phyloP scores from a whole-genome alignment of 768 basidiomycete species.

The Boletus insuetus region DNA sequence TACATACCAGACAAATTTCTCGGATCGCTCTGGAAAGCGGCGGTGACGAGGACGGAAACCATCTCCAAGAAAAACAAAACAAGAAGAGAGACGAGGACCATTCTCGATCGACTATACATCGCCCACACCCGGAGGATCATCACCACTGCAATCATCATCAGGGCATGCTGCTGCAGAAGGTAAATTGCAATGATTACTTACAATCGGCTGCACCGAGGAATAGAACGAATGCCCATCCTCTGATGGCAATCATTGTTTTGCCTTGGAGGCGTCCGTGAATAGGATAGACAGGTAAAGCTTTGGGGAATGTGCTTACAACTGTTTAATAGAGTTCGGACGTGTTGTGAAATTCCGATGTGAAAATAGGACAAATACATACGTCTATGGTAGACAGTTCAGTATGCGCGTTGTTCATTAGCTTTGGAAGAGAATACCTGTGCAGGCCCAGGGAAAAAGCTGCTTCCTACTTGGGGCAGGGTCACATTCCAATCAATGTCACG shows the following conservation, averaged over 20 bases:
- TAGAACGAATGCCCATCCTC: neutral
- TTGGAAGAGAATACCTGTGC: neutral
- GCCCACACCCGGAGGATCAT: conserved; percentile 4
- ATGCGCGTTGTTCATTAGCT: neutral
- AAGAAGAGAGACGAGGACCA: neutral
- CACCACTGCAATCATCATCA: neutral
- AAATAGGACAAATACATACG: neutral
- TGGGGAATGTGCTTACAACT: conserved; percentile 2
- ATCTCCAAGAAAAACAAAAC: neutral
- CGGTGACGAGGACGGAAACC: neutral
- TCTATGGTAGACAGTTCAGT: neutral
- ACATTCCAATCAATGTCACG: neutral
- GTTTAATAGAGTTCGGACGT: neutral
- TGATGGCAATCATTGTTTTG: neutral
- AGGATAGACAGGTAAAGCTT: no score
- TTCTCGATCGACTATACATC: neutral
- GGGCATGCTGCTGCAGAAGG: neutral
- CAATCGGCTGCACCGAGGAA: conserved; percentile 5
- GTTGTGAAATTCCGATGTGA: neutral
- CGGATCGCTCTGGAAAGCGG: neutral
- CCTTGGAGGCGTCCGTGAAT: neutral
- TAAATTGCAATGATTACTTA: neutral
- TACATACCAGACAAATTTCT: neutral
- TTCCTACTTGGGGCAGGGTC: neutral
- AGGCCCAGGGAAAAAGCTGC: neutral